Evolutionary conservation across 495 filamentous ascomycete species (phyloP).

Genomic region (Penicillium mononematosum): DNA sequence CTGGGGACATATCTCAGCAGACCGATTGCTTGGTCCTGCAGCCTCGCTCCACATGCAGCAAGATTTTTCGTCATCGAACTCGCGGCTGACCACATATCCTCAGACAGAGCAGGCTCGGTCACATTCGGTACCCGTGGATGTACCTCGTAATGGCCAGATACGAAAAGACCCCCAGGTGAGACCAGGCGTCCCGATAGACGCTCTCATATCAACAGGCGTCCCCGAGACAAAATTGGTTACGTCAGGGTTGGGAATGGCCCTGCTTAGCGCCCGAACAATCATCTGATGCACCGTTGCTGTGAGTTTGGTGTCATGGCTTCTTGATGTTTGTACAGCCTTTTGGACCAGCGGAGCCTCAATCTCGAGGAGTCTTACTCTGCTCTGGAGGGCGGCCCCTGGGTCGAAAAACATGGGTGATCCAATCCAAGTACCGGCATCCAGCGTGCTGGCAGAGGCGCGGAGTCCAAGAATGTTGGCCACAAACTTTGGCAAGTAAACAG

Average conservation of each 20-base stretch:
- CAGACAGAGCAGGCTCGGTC: conserved; percentile 8
- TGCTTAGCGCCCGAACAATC: conserved; percentile 24
- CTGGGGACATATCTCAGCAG: conserved; percentile 26
- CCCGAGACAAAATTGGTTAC: conserved; percentile 26
- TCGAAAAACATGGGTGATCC: conserved; percentile 24
- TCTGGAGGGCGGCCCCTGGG: not conserved
- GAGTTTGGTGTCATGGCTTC: conserved; percentile 23
- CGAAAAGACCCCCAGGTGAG: conserved; percentile 25
- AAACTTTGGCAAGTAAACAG: conserved; percentile 18
- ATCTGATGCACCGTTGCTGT: conserved; percentile 24
- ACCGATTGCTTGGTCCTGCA: conserved; percentile 30
- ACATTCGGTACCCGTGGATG: conserved; percentile 12
- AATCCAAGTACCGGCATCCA: conserved; percentile 26
- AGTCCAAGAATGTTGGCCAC: conserved; percentile 16
- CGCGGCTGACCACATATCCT: conserved; percentile 23
- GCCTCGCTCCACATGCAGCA: conserved; percentile 15
- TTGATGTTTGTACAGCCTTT: conserved; percentile 14
- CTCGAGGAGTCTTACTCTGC: conserved; percentile 20
- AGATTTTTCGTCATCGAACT: conserved; percentile 22
- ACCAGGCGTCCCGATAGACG: conserved; percentile 18
- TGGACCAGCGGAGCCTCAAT: conserved; percentile 20
- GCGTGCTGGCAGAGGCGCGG: conserved; percentile 20
- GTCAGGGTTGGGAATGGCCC: conserved; percentile 12
- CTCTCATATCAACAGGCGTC: conserved; percentile 27
- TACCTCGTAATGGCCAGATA: conserved; percentile 16